A percentile compares a stretch with the other conserved stretches of the same genome.
These are phyloP conservation scores for Mantamonas sphyraenae DNA, from an alignment of 78 protist species.

Conservation along the genomic window DNA sequence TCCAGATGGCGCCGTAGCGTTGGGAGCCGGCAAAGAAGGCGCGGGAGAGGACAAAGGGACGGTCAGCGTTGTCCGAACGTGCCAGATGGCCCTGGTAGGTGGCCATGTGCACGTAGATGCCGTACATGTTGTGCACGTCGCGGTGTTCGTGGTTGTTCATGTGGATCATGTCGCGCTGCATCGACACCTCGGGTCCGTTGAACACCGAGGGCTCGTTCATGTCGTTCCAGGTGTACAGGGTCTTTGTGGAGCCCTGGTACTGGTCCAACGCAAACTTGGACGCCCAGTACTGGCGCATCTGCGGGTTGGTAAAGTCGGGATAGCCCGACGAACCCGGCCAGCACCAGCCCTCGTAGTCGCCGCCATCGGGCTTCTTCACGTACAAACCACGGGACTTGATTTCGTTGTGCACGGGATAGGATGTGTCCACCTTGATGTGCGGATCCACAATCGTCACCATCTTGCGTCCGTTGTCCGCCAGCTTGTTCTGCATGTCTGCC, in stretches of 20 bases:
- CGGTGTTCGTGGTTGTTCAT: conserved; percentile 74
- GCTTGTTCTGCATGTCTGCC: conserved; percentile 39
- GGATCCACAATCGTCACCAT: conserved; percentile 96
- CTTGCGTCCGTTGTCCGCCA: conserved; percentile 42
- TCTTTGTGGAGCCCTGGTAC: conserved; percentile 71
- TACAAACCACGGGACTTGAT: conserved; percentile 59
- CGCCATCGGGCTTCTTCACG: conserved; percentile 63
- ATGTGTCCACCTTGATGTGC: conserved; percentile 80
- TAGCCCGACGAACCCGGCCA: conserved; percentile 93
- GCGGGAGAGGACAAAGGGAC: conserved; percentile 96
- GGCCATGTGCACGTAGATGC: conserved; percentile 41
- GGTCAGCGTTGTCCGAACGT: conserved; percentile 42
- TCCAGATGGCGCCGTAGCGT: conserved; percentile 95
- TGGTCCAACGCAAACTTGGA: conserved; percentile 45
- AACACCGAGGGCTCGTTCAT: conserved; percentile 99
- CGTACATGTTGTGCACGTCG: conserved; percentile 95
- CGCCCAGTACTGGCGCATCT: conserved; percentile 89
- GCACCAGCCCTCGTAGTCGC: conserved; percentile 91
- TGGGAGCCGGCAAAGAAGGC: conserved; percentile 95
- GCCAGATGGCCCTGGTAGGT: conserved; percentile 54
- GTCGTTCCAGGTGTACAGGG: conserved; percentile 94
- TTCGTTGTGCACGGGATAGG: conserved; percentile 76
- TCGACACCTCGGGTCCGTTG: conserved; percentile 93
- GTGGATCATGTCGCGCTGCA: conserved; percentile 86
- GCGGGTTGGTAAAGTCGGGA: conserved; percentile 77